Evolutionary conservation across 225 moss, liverwort and hornwort genomes (phyloP).

Genomic region (Rhytidiadelphus loreus): DNA sequence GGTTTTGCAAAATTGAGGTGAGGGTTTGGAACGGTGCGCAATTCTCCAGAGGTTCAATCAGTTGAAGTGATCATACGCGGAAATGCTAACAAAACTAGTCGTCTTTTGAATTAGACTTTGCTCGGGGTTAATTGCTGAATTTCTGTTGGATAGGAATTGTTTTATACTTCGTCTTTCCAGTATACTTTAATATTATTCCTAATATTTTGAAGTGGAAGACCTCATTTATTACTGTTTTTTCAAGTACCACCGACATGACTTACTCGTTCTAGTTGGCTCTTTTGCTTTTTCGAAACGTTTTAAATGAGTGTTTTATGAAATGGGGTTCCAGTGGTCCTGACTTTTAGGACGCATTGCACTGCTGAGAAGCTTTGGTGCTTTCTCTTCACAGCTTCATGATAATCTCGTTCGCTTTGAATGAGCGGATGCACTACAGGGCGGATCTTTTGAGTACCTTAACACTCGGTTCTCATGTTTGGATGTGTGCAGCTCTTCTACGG

Average conservation of each 20-base stretch:
- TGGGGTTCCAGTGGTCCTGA: not conserved
- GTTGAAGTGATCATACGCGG: not conserved
- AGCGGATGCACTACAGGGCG: not conserved
- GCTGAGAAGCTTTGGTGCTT: not conserved
- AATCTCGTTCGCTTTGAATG: not conserved
- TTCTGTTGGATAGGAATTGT: not conserved
- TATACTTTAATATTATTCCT: not conserved
- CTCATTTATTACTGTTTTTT: not conserved
- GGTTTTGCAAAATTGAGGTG: not conserved
- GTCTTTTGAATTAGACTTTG: not conserved
- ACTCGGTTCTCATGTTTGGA: not conserved
- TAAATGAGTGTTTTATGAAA: not conserved
- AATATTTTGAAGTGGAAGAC: not conserved
- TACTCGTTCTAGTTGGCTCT: not conserved
- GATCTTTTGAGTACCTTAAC: not conserved
- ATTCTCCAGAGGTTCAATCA: not conserved
- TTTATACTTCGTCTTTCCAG: not conserved
- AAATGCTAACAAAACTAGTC: not conserved
- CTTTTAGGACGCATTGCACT: not conserved
- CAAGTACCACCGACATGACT: not conserved
- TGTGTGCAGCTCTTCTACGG: constrained; percentile 34
- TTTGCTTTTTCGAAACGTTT: not conserved
- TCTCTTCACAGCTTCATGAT: not conserved
- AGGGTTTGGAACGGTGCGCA: not conserved
- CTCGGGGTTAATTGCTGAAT: not conserved